Evolutionary conservation across 2,329 filamentous ascomycete species (phyloP).

Genomic region (Neonectria coccinea): DNA sequence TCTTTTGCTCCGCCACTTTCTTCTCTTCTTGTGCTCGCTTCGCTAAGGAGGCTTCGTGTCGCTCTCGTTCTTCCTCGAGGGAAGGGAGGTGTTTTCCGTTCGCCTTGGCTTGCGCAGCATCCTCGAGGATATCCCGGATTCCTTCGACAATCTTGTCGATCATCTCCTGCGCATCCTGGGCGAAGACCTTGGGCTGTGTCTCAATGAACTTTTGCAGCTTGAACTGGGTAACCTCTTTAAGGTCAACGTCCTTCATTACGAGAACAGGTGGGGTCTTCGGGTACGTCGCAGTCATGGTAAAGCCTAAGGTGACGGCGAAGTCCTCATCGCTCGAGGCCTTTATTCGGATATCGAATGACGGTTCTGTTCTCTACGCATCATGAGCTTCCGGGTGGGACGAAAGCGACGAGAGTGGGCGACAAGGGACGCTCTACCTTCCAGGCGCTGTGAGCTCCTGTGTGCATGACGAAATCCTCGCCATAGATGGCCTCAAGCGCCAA

Average conservation of each 20-base stretch:
- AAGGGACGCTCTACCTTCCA: conserved; percentile 76
- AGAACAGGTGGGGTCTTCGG: conserved; percentile 85
- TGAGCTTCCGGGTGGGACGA: conserved; percentile 40
- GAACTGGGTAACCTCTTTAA: conserved; percentile 78
- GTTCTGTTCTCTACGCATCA: conserved; percentile 76
- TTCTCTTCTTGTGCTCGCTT: conserved; percentile 68
- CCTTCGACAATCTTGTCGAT: conserved; percentile 74
- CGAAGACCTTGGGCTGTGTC: conserved; percentile 66
- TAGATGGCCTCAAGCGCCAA: conserved; percentile 90
- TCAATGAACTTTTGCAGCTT: conserved; percentile 75
- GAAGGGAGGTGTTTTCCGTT: conserved; percentile 83
- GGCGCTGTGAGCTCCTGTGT: conserved; percentile 76
- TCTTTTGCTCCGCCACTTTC: conserved; percentile 64
- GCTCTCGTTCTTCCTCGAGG: conserved; percentile 87
- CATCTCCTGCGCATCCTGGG: conserved; percentile 67
- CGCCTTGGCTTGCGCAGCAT: conserved; percentile 82
- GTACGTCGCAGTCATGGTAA: conserved; percentile 89
- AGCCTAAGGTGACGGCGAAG: conserved; percentile 76
- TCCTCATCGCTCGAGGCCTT: conserved; percentile 80
- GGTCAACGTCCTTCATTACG: conserved; percentile 72
- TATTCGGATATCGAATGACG: conserved; percentile 83
- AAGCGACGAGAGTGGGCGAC: conserved; percentile 30
- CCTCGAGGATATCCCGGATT: conserved; percentile 82
- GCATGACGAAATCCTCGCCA: conserved; percentile 84
- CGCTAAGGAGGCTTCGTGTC: conserved; percentile 79